These are phyloP conservation scores for Pleurotus citrinopileatus DNA, from an alignment of 768 basidiomycete genomes.

Conservation along the genomic window DNA sequence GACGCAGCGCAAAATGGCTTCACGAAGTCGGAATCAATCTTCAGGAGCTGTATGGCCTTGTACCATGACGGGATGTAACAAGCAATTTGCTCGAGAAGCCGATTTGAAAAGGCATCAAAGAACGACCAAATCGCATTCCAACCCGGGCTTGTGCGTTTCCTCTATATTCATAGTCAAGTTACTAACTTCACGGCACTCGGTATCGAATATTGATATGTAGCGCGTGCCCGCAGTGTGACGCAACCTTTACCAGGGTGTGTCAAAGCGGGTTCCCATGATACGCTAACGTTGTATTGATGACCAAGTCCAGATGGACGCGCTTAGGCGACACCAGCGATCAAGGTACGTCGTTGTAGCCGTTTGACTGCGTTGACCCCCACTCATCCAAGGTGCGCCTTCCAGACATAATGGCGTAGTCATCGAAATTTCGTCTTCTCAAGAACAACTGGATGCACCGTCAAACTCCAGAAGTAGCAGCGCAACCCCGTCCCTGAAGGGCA, in stretches of 20 bases:
- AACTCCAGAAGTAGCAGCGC: slow-evolving; percentile 49
- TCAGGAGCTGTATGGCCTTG: slow-evolving; percentile 71
- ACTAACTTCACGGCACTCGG: slow-evolving; percentile 13
- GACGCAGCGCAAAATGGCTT: slow-evolving; percentile 19
- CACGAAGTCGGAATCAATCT: slow-evolving; percentile 42
- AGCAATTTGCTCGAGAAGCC: slow-evolving; percentile 79
- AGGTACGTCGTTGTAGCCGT: no score
- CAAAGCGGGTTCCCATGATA: slow-evolving; percentile 2
- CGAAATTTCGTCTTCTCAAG: slow-evolving; percentile 41
- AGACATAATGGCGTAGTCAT: slow-evolving; percentile 71
- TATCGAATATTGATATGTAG: slow-evolving; percentile 32
- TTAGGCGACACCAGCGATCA: slow-evolving; percentile 78
- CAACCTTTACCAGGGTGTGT: slow-evolving; percentile 75
- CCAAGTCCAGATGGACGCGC: slow-evolving; percentile 63
- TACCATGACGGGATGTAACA: slow-evolving; percentile 78
- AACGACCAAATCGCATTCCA: slow-evolving; percentile 74
- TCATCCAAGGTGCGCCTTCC: slow-evolving; percentile 11
- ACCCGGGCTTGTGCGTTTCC: slow-evolving; percentile 64
- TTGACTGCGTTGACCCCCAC: slow-evolving; percentile 9
- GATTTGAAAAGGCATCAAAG: slow-evolving; percentile 80
- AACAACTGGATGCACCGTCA: slow-evolving; percentile 31
- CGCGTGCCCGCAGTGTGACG: slow-evolving; percentile 77
- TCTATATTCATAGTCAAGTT: no score
- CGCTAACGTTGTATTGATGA: not conserved
- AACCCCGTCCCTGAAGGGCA: slow-evolving; percentile 43